Evolutionary conservation across 2,329 filamentous ascomycete species (phyloP), one percentile per base, ranked within the genome.

Genomic region (Fusarium bulbicola): DNA sequence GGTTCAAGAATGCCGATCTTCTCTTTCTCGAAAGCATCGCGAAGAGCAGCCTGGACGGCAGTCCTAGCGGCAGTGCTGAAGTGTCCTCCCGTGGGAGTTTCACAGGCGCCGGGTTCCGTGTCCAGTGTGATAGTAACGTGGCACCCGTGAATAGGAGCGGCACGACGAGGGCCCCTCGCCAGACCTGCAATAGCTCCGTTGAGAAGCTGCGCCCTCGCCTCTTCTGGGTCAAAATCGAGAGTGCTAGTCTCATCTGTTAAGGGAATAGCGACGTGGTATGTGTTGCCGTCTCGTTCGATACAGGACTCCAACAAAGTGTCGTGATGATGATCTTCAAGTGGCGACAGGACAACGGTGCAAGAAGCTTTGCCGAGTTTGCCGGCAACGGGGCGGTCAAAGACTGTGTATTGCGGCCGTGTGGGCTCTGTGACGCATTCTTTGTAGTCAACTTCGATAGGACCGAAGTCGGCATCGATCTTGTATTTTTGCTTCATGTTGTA

Each of bases 361-460:
- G 89, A 89, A 7, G 94, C 95, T 79, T 91, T 95, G 14, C 93
- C 93, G 47, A 89, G 85, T 78, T 94, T 95, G 49, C 94, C 93
- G 12, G 93, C 93, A 26, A 98, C 90, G 9, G 92, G 90, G 47
- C 91, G 92, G 76, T 98, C 94, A 78, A 95, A 95, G 9, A 91
- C 84, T 59, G 89, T 88, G 30, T 87, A 89, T 42, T 91, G 87
- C 0, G 88, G 83, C 1, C 80, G 79, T 2, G 91, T 92, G 1
- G 86, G 77, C 7, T 85, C 84, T 1, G 90, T 89, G 15, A 96
- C 85, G 53, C 91, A 92, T 83, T 99, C 96, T 61, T 97, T 92
- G 82, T 98, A 99, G 74, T 97, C 95, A 68, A 99, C 97, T 77
- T 97, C 93, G 70, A 99, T 97, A 59, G 91, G 92, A 18, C 95